phyloP scores from a whole-genome alignment of 2,329 filamentous ascomycete species.

The Hypoxylon sp. region DNA sequence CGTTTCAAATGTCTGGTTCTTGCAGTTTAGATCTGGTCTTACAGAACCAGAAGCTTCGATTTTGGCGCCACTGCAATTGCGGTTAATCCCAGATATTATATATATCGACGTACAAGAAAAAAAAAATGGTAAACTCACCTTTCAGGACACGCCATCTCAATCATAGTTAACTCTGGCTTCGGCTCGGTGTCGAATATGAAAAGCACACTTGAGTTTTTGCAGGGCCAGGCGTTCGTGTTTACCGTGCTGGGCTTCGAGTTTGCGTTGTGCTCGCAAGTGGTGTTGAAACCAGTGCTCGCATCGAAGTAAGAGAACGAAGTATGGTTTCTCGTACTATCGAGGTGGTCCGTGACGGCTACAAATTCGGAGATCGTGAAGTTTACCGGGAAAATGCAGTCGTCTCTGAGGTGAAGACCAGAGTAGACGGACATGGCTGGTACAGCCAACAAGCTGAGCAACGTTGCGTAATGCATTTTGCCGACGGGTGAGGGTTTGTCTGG shows the following conservation, averaged over 20 bases:
- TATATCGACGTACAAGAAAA: background rate
- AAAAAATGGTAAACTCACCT: constrained; percentile 39
- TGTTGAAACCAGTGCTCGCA: constrained; percentile 45
- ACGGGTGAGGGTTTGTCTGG: constrained; percentile 4
- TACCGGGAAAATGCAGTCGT: constrained; percentile 44
- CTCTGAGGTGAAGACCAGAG: constrained; percentile 34
- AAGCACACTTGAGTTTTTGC: constrained; percentile 43
- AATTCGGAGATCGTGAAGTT: constrained; percentile 47
- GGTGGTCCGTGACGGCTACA: constrained; percentile 39
- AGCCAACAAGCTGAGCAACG: constrained; percentile 44
- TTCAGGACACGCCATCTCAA: constrained; percentile 47
- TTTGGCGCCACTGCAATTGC: constrained; percentile 23
- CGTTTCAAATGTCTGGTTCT: constrained; percentile 38
- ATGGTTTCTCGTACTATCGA: constrained; percentile 37
- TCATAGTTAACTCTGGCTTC: constrained; percentile 45
- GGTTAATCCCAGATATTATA: constrained; percentile 26
- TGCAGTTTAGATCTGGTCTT: constrained; percentile 42
- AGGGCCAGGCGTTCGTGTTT: constrained; percentile 42
- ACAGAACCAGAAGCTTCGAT: constrained; percentile 47
- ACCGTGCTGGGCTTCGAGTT: constrained; percentile 42
- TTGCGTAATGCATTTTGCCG: constrained; percentile 39
- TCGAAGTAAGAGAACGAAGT: constrained; percentile 47
- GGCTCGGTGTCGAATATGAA: constrained; percentile 49
- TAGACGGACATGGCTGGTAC: constrained; percentile 42
- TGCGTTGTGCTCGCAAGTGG: constrained; percentile 46